A percentile compares a stretch with the other conserved stretches of the same genome.
These are phyloP conservation scores for Metschnikowia colocasiae DNA, from an alignment of 805 yeast species.

Conservation along the genomic window DNA sequence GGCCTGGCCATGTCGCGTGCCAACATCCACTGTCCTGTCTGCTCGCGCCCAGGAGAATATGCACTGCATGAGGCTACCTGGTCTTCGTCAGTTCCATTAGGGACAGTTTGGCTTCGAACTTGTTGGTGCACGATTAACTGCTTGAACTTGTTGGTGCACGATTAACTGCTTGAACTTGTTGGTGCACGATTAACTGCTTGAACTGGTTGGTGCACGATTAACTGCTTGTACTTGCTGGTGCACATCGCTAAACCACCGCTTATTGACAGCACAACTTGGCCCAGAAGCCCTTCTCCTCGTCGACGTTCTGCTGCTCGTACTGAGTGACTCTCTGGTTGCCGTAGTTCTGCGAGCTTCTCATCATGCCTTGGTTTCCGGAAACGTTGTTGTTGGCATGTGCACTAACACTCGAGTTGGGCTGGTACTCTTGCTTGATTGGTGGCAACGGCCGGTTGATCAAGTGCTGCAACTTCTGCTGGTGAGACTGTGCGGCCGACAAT, in stretches of 20 bases:
- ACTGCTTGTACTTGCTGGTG: no score
- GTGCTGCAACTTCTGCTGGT: constrained; percentile 47
- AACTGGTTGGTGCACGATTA: no score
- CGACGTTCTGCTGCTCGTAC: constrained; percentile 36
- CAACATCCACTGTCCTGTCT: not conserved
- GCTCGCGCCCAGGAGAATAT: not conserved
- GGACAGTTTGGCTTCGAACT: not conserved
- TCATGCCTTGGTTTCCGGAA: constrained; percentile 22
- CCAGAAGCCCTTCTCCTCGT: constrained; percentile 41
- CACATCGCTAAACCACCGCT: not conserved
- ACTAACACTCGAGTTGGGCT: constrained; percentile 17
- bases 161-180: no score
- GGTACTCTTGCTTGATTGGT: constrained; percentile 43
- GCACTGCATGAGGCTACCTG: constrained; percentile 3
- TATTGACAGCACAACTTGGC: constrained; percentile 42
- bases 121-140: no score
- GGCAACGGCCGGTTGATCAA: constrained; percentile 48
- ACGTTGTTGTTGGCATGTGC: constrained; percentile 18
- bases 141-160: no score
- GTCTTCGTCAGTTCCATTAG: not conserved
- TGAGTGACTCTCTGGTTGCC: constrained; percentile 27
- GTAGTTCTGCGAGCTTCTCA: constrained; percentile 23
- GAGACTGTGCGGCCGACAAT: constrained; percentile 44
- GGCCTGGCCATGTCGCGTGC: not conserved
- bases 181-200: no score